phyloP scores from a whole-genome alignment of 1,284 basidiomycete species.

The Cronartium quercuum region DNA sequence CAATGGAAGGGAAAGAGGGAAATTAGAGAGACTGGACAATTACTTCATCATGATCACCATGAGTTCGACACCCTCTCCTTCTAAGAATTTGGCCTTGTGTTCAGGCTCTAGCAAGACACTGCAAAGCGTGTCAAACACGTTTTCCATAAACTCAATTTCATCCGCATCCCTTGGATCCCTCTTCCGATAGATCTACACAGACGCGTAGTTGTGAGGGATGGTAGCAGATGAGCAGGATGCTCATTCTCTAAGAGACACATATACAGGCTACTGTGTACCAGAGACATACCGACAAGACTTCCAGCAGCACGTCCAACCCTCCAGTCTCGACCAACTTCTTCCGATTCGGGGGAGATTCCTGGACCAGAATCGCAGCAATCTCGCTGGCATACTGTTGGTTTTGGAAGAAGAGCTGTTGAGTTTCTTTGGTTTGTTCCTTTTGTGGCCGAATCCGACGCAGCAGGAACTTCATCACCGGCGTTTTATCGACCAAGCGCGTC shows the following conservation, averaged over 20 bases:
- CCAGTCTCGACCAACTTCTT: slow-evolving; percentile 5
- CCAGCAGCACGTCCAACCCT: slow-evolving; percentile 29
- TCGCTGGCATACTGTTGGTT: slow-evolving; percentile 52
- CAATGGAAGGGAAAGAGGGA: background rate
- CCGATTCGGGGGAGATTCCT: slow-evolving; percentile 48
- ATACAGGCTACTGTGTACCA: too few species aligned
- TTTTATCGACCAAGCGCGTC: slow-evolving; percentile 63
- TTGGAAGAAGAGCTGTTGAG: slow-evolving; percentile 43
- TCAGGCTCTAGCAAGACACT: slow-evolving; percentile 67
- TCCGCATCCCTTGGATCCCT: slow-evolving; percentile 75
- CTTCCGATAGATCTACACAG: slow-evolving; percentile 69
- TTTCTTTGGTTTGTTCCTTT: slow-evolving; percentile 47
- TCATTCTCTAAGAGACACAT: background rate
- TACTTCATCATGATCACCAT: slow-evolving; percentile 96
- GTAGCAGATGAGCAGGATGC: background rate
- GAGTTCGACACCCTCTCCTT: slow-evolving; percentile 89
- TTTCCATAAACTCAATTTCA: slow-evolving; percentile 96
- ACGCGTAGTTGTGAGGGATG: background rate
- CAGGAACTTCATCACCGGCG: slow-evolving; percentile 71
- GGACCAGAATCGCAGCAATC: slow-evolving; percentile 79
- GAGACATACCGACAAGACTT: slow-evolving; percentile 34
- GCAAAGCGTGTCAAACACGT: slow-evolving; percentile 82
- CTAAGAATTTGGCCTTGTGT: slow-evolving; percentile 67
- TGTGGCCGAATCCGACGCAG: slow-evolving; percentile 68
- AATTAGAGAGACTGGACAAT: slow-evolving; percentile 46